Base-by-base conservation (phyloP, 192 early-diverging fungal species). In the Coemansia furcata region DNA sequence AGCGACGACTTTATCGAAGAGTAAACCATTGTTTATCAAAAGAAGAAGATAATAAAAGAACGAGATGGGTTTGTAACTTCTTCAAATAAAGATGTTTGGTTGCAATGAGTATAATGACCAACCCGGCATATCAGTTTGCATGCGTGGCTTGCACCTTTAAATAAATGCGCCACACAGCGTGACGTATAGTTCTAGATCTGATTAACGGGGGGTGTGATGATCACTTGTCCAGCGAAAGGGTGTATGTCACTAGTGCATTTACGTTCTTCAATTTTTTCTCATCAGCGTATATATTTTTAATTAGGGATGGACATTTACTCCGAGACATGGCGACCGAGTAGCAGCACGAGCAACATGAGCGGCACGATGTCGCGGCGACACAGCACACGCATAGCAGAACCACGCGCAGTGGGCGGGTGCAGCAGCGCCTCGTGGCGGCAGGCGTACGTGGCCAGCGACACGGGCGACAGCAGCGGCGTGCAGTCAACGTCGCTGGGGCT, bases 401-500 rank as follows among this genome's bases (percentile, higher is more conserved):
- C 30, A 11, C n/a, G n/a, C n/a, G n/a, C n/a, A n/a, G n/a, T n/a
- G n/a, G n/a, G n/a, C n/a, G 52, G 42, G 39, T 65, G 71, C 50
- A 60, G 65, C 49, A 43, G 12, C 26, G 43, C 19, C 70, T 71
- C 32, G 9, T 82, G 79, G 79, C 74, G 79, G 26, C 67, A 68
- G 11, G 57, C 74, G 19, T 82, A 82, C 29, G 33, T 82, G 6
- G 79, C 79, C 17, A 73, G 74, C 49, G 79, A 76, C 1, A 72
- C 68, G 6, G 79, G 79, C 10, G 79, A 82, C 52, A 36, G 68
- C 3, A 50, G 47, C 14, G 79, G 79, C n/a, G 74, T 82, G 57
- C 67, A 73, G 44, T 82, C 79, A 30, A 76, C 79, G 12, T 73
- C 74, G n/a, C 60, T 84, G 61, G 74, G 71, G 12, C 57, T 84